Conservation (phyloP, 257 asterid species). For the Capsicum baccatum region DNA sequence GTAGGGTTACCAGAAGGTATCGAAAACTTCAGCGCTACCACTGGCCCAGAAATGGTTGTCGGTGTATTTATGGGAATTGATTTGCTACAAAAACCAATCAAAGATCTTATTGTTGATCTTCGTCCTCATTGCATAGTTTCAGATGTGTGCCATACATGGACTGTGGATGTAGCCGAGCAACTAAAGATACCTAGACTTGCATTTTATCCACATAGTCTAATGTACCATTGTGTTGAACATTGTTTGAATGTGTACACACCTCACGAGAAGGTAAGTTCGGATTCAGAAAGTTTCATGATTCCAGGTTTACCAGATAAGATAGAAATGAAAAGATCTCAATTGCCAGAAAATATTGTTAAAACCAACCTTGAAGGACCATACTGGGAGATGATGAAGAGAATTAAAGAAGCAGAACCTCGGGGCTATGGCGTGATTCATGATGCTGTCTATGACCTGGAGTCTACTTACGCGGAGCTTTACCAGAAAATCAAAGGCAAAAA, state of each 20-base stretch:
- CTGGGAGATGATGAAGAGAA: too few species aligned
- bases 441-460: too few species aligned
- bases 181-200: conserved; percentile 40
- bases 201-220: conserved; percentile 29
- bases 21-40: conserved; percentile 20
- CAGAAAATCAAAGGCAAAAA: too few species aligned
- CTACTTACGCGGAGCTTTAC: too few species aligned
- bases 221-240: conserved; percentile 30
- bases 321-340: conserved; percentile 37
- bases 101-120: conserved; percentile 10
- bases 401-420: too few species aligned
- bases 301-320: conserved; percentile 40
- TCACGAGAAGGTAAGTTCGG: conserved; percentile 37
- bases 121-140: conserved; percentile 40
- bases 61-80: conserved; percentile 21
- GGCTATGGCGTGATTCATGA: too few species aligned
- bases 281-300: conserved; percentile 35
- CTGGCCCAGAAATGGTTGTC: neutral
- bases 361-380: too few species aligned
- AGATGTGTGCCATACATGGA: conserved; percentile 44
- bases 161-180: conserved; percentile 36
- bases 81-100: conserved; percentile 33
- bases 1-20: conserved; percentile 41
- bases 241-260: conserved; percentile 33
- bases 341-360: too few species aligned